Conservation (phyloP, 2,329 filamentous ascomycete species). For the Xylogone sp. region DNA sequence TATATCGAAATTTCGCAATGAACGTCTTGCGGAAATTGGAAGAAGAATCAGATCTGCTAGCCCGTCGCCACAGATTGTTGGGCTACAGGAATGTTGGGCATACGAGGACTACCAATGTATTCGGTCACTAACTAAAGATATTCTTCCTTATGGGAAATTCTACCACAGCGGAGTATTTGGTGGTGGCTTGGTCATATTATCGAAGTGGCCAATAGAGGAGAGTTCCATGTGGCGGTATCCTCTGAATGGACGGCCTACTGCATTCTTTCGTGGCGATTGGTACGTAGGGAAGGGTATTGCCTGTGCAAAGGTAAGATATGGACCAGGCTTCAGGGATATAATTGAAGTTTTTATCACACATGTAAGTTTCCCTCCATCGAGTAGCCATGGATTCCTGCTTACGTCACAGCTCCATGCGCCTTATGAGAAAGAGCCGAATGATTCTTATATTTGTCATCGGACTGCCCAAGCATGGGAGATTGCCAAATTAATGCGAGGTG, state of each 20-base stretch:
- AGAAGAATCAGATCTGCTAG: conserved; percentile 66
- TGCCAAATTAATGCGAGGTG: conserved; percentile 79
- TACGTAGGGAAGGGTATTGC: conserved; percentile 94
- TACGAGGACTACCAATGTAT: conserved; percentile 79
- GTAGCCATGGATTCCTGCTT: not conserved
- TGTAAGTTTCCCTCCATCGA: conserved; percentile 39
- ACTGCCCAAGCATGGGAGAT: conserved; percentile 95
- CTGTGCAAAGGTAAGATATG: conserved; percentile 72
- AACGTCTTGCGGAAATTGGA: conserved; percentile 81
- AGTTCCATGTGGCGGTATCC: conserved; percentile 82
- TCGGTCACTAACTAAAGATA: conserved; percentile 64
- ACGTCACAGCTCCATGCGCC: conserved; percentile 67
- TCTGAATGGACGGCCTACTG: conserved; percentile 89
- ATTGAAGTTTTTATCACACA: conserved; percentile 93
- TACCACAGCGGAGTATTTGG: conserved; percentile 89
- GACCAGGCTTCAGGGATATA: conserved; percentile 58
- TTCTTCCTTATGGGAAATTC: conserved; percentile 89
- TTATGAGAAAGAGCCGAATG: conserved; percentile 74
- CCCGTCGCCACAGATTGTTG: conserved; percentile 77
- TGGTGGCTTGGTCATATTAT: conserved; percentile 82
- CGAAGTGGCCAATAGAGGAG: conserved; percentile 88
- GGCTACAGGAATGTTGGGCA: conserved; percentile 94
- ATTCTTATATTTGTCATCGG: conserved; percentile 87
- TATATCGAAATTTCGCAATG: conserved; percentile 72
- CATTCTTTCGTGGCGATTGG: conserved; percentile 94